phyloP scores from a whole-genome alignment of 2,329 filamentous ascomycete genomes.

The Botrytis fabae region DNA sequence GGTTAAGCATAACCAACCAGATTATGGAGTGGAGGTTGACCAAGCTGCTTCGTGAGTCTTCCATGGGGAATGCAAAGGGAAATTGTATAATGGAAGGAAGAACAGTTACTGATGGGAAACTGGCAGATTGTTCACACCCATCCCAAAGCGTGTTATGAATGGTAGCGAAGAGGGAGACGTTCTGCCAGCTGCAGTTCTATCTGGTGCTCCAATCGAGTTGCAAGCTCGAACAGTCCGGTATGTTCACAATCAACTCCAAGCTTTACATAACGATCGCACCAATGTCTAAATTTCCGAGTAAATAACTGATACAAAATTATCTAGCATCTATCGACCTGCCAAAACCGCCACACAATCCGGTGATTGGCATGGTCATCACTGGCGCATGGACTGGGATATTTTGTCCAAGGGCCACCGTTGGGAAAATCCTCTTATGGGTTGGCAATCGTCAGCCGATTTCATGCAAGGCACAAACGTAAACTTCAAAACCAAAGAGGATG shows the following conservation, averaged over 20 bases:
- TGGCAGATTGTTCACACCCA: constrained; percentile 80
- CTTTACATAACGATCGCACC: neutral
- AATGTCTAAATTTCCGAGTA: constrained; percentile 17
- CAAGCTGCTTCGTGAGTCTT: constrained; percentile 81
- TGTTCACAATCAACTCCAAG: constrained; percentile 33
- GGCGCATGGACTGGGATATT: constrained; percentile 99
- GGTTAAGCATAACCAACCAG: constrained; percentile 59
- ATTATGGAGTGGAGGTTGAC: constrained; percentile 79
- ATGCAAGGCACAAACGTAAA: constrained; percentile 93
- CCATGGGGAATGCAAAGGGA: constrained; percentile 34
- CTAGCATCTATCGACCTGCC: constrained; percentile 84
- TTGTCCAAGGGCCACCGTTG: constrained; percentile 89
- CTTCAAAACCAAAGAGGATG: constrained; percentile 93
- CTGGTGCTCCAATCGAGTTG: constrained; percentile 88
- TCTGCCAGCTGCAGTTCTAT: constrained; percentile 81
- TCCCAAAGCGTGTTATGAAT: constrained; percentile 86
- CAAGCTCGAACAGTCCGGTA: constrained; percentile 94
- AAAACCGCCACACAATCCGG: constrained; percentile 98
- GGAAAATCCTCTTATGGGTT: constrained; percentile 98
- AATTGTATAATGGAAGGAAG: neutral
- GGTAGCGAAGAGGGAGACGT: constrained; percentile 78
- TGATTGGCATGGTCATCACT: constrained; percentile 77
- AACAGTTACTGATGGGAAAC: constrained; percentile 31
- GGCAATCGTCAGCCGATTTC: constrained; percentile 92
- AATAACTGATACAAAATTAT: constrained; percentile 20